Conservation (phyloP, 352 stramenopile species). For the Pythium volutum region DNA sequence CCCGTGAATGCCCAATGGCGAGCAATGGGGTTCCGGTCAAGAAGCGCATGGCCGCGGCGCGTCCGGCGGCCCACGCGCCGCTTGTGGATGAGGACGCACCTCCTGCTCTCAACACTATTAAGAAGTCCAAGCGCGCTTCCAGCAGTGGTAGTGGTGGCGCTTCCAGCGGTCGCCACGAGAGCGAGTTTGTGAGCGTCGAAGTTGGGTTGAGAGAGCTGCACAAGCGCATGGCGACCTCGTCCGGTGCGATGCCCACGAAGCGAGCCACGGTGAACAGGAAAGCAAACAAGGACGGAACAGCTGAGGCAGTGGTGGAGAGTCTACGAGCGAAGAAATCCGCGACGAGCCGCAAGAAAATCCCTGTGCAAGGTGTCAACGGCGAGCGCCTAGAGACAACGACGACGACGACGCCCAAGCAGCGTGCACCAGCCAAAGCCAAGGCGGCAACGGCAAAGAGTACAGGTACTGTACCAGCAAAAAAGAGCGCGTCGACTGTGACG, state of each 20-base stretch:
- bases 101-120: slow-evolving; percentile 1
- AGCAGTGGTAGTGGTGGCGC: neutral
- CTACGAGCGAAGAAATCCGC: neutral
- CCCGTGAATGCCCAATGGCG: slow-evolving; percentile 17
- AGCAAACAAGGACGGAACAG: neutral
- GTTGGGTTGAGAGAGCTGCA: slow-evolving; percentile 71
- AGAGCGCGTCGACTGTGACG: neutral
- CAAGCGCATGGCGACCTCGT: slow-evolving; percentile 39
- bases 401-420: slow-evolving; percentile 16
- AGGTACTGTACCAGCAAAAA: neutral
- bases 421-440: neutral
- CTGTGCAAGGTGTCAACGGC: neutral
- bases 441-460: neutral
- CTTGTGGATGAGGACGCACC: slow-evolving; percentile 1
- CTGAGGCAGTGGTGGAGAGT: neutral
- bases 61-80: neutral
- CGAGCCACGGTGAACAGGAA: slow-evolving; percentile 1
- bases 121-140: slow-evolving; percentile 20
- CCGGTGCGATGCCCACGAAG: slow-evolving; percentile 15
- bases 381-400: neutral
- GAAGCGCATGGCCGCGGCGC: slow-evolving; percentile 17
- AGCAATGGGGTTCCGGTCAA: slow-evolving; percentile 19
- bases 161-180: slow-evolving; percentile 25
- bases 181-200: slow-evolving; percentile 74
- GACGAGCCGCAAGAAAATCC: slow-evolving; percentile 1